Percentiles rank a stretch among this genome's conserved stretches.
Evolutionary conservation across 2,329 filamentous ascomycete species (phyloP).

Genomic region (Westerdykella sp.): DNA sequence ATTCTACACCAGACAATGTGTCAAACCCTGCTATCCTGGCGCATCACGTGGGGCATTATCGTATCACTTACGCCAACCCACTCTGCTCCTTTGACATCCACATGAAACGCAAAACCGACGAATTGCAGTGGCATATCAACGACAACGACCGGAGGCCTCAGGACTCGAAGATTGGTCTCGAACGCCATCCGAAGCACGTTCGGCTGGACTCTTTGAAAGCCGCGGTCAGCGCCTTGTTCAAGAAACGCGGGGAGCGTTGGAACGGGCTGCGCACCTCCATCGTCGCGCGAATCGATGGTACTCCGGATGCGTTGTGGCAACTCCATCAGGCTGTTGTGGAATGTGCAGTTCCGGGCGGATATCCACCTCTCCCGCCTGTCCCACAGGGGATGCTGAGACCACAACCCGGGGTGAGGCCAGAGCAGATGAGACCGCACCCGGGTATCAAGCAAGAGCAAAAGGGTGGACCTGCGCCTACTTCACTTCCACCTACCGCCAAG

Average conservation of each 20-base stretch:
- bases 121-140: conserved; percentile 34
- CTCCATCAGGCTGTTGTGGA: conserved; percentile 35
- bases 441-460: conserved; percentile 6
- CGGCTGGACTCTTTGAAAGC: conserved; percentile 24
- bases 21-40: conserved; percentile 30
- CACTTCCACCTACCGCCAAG: conserved; percentile 1
- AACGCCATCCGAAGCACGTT: conserved; percentile 23
- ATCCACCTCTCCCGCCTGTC: conserved; percentile 6
- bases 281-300: conserved; percentile 31
- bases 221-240: conserved; percentile 32
- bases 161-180: conserved; percentile 20
- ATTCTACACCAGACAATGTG: conserved; percentile 33
- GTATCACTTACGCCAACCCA: conserved; percentile 38
- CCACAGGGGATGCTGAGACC: conserved; percentile 4
- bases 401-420: conserved; percentile 4
- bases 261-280: conserved; percentile 35
- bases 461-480: conserved; percentile 4
- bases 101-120: conserved; percentile 27
- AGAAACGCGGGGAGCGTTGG: conserved; percentile 29
- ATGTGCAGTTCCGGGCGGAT: conserved; percentile 27
- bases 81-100: conserved; percentile 36
- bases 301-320: conserved; percentile 31
- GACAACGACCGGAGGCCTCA: conserved; percentile 22
- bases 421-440: conserved; percentile 5
- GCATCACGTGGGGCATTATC: conserved; percentile 33